These are phyloP conservation scores for Arachis monticola DNA, from an alignment of 331 rosid species.

Conservation along the genomic window DNA sequence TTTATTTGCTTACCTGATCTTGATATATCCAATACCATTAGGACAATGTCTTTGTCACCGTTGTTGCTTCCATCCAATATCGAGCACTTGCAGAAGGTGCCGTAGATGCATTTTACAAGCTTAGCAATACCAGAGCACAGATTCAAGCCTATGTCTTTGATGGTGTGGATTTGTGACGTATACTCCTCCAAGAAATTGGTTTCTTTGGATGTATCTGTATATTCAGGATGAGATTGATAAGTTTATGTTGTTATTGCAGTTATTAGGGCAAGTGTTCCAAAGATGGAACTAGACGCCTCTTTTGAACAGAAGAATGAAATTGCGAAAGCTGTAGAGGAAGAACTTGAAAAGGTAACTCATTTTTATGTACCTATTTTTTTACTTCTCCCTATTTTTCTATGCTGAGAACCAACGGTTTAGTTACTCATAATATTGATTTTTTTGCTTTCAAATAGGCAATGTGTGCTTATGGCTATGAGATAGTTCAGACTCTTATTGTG, in stretches of 20 bases:
- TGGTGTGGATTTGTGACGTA: constrained; percentile 50
- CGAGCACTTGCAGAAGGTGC: constrained; percentile 74
- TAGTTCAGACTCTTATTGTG: constrained; percentile 58
- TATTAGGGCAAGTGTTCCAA: constrained; percentile 80
- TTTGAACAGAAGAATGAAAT: constrained; percentile 87
- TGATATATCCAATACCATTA: constrained; percentile 36
- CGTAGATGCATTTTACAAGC: constrained; percentile 80
- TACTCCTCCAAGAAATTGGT: neutral
- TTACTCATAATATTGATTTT: constrained; percentile 20
- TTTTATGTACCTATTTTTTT: neutral
- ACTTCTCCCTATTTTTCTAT: neutral
- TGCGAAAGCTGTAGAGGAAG: constrained; percentile 78
- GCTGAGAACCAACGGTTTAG: neutral
- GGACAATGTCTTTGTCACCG: constrained; percentile 88
- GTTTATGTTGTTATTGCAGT: constrained; percentile 48
- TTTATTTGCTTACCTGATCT: constrained; percentile 10
- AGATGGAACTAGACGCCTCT: constrained; percentile 72
- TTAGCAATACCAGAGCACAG: constrained; percentile 76
- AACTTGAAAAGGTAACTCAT: constrained; percentile 73
- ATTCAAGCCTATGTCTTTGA: constrained; percentile 89
- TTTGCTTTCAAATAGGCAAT: constrained; percentile 43
- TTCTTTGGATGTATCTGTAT: constrained; percentile 23
- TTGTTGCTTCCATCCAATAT: constrained; percentile 84
- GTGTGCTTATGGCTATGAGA: constrained; percentile 58
- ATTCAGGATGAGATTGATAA: constrained; percentile 32